Evolutionary conservation across 2,329 filamentous ascomycete genomes (phyloP), one percentile per base, ranked within the genome.

Genomic region (Penicillium paneum): DNA sequence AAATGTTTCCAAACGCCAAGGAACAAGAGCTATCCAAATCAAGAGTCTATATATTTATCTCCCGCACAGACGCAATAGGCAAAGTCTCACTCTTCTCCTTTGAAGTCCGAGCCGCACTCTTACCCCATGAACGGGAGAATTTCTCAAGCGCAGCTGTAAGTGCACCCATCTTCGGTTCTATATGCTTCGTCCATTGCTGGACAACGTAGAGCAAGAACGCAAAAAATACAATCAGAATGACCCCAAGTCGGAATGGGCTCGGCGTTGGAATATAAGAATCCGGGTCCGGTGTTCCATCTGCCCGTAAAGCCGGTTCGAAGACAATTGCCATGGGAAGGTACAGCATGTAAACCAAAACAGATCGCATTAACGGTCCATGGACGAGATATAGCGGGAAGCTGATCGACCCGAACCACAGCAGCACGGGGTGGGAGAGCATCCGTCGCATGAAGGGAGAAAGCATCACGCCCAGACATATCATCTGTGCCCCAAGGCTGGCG

Each of bases 371-470:
- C 0, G 81, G 79, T 39, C 84, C 84, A 68, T 87, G 84, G 19
- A 87, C 71, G 7, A 87, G 77, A 63, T 87, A 87, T 13, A 87
- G 81, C 1, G 84, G 83, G 63, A 86, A 86, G 41, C 81, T 84
- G 71, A 86, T 80, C 63, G 81, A 82, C 41, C 84, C 84, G 12
- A 87, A 78, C 79, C 83, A 87, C 41, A 84, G 76, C 40, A 87
- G 78, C 51, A 78, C 76, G 31, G 77, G 78, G 54, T 78, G 79
- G 4, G 81, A 81, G 3, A 87, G 76, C 0, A 81, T 60, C 47
- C 76, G 76, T 57, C 83, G 83, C 29, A 81, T 70, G 28, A 71
- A 67, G 1, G 77, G 75, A 0, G 79, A 83, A 61, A 82, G 79
- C 63, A 83, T 76, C 56, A 83, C 75, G 10, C 78, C 80, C 5